A percentile compares a stretch with the other conserved stretches of the same genome.
These are phyloP conservation scores for Zoysia japonica DNA, from an alignment of 176 grass and related monocot species.

Conservation along the genomic window DNA sequence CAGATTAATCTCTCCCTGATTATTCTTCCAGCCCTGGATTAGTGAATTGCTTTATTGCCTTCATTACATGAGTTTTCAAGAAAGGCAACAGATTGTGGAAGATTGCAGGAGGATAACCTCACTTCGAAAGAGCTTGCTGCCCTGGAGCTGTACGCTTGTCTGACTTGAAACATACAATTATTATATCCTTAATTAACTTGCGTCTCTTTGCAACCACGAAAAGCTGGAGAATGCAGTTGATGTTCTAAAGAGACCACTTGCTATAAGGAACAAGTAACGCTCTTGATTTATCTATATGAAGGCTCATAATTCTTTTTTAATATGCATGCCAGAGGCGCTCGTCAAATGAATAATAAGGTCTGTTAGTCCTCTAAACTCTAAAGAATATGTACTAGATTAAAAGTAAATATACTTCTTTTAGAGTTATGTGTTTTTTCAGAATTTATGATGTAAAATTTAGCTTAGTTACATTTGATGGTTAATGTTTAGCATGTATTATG, in stretches of 20 bases:
- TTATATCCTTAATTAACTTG: slow-evolving; percentile 30
- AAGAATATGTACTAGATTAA: too few species aligned
- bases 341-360: neutral
- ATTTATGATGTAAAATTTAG: too few species aligned
- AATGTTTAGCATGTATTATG: too few species aligned
- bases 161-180: neutral
- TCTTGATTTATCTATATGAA: slow-evolving; percentile 9
- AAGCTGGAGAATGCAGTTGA: slow-evolving; percentile 66
- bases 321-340: neutral
- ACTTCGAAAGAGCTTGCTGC: slow-evolving; percentile 76
- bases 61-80: slow-evolving; percentile 63
- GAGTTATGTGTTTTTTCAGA: too few species aligned
- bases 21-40: slow-evolving; percentile 10
- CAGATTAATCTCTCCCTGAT: neutral
- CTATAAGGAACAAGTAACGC: slow-evolving; percentile 70
- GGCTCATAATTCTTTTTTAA: neutral
- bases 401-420: too few species aligned
- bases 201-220: slow-evolving; percentile 64
- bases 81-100: slow-evolving; percentile 64
- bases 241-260: slow-evolving; percentile 75
- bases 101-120: slow-evolving; percentile 80
- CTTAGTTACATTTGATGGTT: too few species aligned
- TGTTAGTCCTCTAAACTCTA: neutral
- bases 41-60: slow-evolving; percentile 8
- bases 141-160: slow-evolving; percentile 71